A percentile compares a stretch with the other conserved stretches of the same genome.
Evolutionary conservation across 2,329 filamentous ascomycete species (phyloP).

Genomic region (Chaetomiaceae sp.): DNA sequence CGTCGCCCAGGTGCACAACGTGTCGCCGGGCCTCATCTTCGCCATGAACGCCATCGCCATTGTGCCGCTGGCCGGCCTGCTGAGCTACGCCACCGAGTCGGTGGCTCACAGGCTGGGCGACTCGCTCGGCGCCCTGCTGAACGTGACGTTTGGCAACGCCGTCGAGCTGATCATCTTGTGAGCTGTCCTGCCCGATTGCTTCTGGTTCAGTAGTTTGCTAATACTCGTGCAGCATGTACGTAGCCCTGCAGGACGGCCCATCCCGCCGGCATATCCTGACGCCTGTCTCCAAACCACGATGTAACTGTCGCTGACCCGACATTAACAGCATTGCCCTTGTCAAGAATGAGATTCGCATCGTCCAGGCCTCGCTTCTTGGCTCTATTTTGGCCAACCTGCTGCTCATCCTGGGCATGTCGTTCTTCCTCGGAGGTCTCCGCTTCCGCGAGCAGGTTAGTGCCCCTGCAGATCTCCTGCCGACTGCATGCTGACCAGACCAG

Average conservation of each 20-base stretch:
- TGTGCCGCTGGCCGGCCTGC: constrained; percentile 66
- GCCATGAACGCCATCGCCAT: constrained; percentile 72
- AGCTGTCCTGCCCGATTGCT: constrained; percentile 4
- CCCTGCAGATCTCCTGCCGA: neutral
- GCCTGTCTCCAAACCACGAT: too few relatives aligned
- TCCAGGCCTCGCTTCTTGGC: constrained; percentile 83
- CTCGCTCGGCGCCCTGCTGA: constrained; percentile 67
- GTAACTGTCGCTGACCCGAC: neutral
- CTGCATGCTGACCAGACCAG: constrained; percentile 34
- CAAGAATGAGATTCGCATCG: constrained; percentile 83
- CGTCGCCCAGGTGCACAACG: constrained; percentile 48
- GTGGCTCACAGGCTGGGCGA: constrained; percentile 70
- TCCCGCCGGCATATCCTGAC: neutral
- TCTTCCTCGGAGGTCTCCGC: constrained; percentile 78
- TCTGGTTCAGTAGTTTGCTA: neutral
- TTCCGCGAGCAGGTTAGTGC: constrained; percentile 74
- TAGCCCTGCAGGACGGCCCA: constrained; percentile 22
- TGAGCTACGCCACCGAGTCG: constrained; percentile 70
- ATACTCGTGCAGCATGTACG: constrained; percentile 48
- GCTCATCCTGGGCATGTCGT: constrained; percentile 87
- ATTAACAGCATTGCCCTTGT: constrained; percentile 64
- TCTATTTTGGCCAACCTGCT: constrained; percentile 87
- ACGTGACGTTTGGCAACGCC: constrained; percentile 74
- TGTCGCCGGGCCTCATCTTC: constrained; percentile 61
- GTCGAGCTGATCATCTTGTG: constrained; percentile 74